These are phyloP conservation scores for Strobilomyces echinocephalus DNA, from an alignment of 768 basidiomycete genomes.

Conservation along the genomic window DNA sequence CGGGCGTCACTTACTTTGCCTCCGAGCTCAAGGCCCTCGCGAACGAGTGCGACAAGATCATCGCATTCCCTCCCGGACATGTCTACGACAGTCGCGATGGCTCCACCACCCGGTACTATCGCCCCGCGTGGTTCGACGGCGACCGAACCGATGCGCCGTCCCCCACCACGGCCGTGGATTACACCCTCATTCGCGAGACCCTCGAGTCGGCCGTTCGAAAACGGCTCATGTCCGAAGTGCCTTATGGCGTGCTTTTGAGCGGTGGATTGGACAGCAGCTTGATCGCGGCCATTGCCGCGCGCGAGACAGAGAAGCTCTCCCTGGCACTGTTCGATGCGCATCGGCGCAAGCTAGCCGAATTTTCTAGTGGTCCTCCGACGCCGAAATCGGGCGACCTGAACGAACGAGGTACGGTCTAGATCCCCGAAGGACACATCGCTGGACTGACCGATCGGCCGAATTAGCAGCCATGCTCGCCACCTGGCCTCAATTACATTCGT, in stretches of 20 bases:
- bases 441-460: slow-evolving; percentile 4
- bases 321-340: slow-evolving; percentile 72
- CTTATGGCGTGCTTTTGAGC: slow-evolving; percentile 92
- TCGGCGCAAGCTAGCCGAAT: slow-evolving; percentile 52
- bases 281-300: slow-evolving; percentile 90
- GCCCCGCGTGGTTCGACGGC: slow-evolving; percentile 86
- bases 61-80: slow-evolving; percentile 96
- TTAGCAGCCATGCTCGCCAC: slow-evolving; percentile 63
- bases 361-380: slow-evolving; percentile 52
- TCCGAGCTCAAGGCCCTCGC: slow-evolving; percentile 92
- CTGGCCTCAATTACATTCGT: slow-evolving; percentile 97
- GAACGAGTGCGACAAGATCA: slow-evolving; percentile 91
- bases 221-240: slow-evolving; percentile 96
- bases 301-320: slow-evolving; percentile 91
- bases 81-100: slow-evolving; percentile 84
- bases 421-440: background rate
- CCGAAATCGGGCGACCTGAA: slow-evolving; percentile 42
- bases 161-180: slow-evolving; percentile 59
- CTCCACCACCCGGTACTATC: slow-evolving; percentile 78
- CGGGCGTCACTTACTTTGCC: slow-evolving; percentile 85
- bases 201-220: slow-evolving; percentile 92
- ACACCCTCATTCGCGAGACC: slow-evolving; percentile 67
- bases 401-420: slow-evolving; percentile 48
- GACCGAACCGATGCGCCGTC: slow-evolving; percentile 59
- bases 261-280: slow-evolving; percentile 95